Percentiles rank a stretch among this genome's conserved stretches.
phyloP scores from a whole-genome alignment of 2,329 filamentous ascomycete species.

The Fonsecaea nubica region DNA sequence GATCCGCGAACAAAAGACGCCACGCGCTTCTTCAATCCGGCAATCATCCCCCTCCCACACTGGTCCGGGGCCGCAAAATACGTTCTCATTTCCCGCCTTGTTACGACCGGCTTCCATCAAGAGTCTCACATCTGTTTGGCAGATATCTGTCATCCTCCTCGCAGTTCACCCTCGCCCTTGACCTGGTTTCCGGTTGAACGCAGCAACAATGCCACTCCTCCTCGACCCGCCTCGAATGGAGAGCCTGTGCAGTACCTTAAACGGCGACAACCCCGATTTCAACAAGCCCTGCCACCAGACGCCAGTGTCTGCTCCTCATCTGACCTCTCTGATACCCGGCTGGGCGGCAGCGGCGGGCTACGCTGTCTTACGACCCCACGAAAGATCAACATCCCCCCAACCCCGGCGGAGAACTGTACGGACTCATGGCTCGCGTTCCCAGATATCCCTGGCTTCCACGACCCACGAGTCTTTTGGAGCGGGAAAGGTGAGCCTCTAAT shows the following conservation, averaged over 20 bases:
- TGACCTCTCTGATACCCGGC: constrained; percentile 40
- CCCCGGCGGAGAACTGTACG: constrained; percentile 47
- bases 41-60: constrained; percentile 48
- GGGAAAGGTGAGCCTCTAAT: constrained; percentile 50
- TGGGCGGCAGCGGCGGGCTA: constrained; percentile 46
- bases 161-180: neutral
- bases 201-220: neutral
- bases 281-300: constrained; percentile 25
- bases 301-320: constrained; percentile 44
- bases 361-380: constrained; percentile 44
- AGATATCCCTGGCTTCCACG: constrained; percentile 52
- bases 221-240: neutral
- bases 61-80: constrained; percentile 48
- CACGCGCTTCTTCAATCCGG: constrained; percentile 47
- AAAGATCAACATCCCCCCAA: constrained; percentile 48
- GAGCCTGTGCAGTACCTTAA: constrained; percentile 3
- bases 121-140: constrained; percentile 51
- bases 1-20: constrained; percentile 16
- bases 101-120: constrained; percentile 46
- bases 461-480: constrained; percentile 51
- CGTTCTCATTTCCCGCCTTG: constrained; percentile 47
- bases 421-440: constrained; percentile 44
- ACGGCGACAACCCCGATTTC: constrained; percentile 1
- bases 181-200: neutral
- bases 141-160: constrained; percentile 45